Percentiles rank a stretch among this genome's conserved stretches.
phyloP scores from a whole-genome alignment of 306 rosid species.

The Hippophae gyantsensis region DNA sequence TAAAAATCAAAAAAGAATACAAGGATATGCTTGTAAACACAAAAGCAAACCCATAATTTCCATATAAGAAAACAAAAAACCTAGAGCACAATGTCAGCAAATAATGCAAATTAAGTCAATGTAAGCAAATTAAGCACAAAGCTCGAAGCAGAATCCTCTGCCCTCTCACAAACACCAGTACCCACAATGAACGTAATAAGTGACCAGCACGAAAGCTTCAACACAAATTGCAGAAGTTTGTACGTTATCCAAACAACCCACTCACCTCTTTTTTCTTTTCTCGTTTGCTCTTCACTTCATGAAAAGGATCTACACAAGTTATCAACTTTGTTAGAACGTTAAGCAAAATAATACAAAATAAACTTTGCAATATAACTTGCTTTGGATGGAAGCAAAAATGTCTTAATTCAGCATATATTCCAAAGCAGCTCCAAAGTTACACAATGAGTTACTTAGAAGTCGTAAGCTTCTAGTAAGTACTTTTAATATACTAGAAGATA shows the following conservation, averaged over 20 bases:
- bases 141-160: too few species aligned
- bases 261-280: constrained; percentile 97
- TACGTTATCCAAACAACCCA: constrained; percentile 8
- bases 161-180: too few species aligned
- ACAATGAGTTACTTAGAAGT: too few species aligned
- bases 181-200: too few species aligned
- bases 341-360: neutral
- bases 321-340: constrained; percentile 25
- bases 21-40: neutral
- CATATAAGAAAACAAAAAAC: neutral
- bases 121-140: neutral
- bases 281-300: constrained; percentile 97
- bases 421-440: too few species aligned
- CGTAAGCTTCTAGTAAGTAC: too few species aligned
- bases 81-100: neutral
- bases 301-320: constrained; percentile 80
- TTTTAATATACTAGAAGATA: too few species aligned
- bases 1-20: too few species aligned
- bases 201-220: too few species aligned
- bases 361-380: neutral
- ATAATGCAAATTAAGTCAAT: neutral
- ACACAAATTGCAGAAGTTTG: neutral
- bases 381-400: neutral
- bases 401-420: neutral
- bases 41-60: neutral